Conservation (phyloP, 257 asterid species). For the Ajuga chamaepitys region DNA sequence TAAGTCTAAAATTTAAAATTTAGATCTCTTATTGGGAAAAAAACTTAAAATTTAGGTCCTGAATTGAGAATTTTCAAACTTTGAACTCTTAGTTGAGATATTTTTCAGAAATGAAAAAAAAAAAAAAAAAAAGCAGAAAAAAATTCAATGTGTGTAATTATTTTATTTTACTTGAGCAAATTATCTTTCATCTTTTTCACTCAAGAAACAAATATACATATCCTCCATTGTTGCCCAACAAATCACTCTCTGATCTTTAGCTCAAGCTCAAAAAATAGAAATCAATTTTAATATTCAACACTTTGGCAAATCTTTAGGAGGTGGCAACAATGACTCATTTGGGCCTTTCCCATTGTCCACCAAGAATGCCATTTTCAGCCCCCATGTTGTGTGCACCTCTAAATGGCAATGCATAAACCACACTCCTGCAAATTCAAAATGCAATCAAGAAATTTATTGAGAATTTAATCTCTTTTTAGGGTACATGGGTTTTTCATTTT, state of each 20-base stretch:
- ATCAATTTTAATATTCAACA: conserved; percentile 24
- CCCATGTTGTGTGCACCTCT: conserved; percentile 94
- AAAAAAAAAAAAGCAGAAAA: not conserved
- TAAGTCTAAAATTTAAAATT: too few species aligned
- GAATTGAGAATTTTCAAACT: too few species aligned
- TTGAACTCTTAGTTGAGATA: too few species aligned
- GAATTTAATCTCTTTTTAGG: not conserved
- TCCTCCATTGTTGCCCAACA: not conserved
- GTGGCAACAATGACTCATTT: conserved; percentile 67
- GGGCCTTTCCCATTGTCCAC: conserved; percentile 85
- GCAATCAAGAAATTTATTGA: not conserved
- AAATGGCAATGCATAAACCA: conserved; percentile 98
- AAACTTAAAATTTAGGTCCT: too few species aligned
- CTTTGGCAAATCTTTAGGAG: conserved; percentile 77
- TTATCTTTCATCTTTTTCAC: not conserved
- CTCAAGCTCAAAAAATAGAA: not conserved
- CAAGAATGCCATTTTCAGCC: conserved; percentile 86
- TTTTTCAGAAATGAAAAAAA: not conserved
- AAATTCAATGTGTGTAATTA: conserved; percentile 24
- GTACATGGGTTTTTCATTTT: not conserved
- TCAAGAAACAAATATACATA: conserved; percentile 16
- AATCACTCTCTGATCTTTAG: not conserved
- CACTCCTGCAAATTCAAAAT: conserved; percentile 40
- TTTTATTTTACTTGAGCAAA: conserved; percentile 24
- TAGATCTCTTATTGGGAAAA: too few species aligned